Base-by-base conservation (phyloP, 2,329 filamentous ascomycete genomes). In the Sclerotinia trifoliorum region DNA sequence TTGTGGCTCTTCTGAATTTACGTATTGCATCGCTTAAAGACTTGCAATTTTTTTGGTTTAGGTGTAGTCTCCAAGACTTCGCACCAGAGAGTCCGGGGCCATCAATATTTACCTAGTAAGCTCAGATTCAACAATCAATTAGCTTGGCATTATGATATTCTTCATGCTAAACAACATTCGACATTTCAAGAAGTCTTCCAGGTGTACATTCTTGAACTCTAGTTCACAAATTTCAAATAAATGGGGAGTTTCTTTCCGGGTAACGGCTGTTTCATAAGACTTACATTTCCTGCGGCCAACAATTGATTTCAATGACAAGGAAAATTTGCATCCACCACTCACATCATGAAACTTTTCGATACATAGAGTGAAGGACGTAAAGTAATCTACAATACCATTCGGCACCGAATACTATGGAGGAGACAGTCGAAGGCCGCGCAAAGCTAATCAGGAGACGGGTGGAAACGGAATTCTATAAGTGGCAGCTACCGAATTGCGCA, bases 311-410 rank as follows among this genome's bases (percentile, higher is more conserved):
- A 32, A 42, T 42, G 39, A 42, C 39, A 42, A 42, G 39, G 39
- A 42, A 42, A 42, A 42, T 15, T 35, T 35, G 52, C 29, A 35
- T 35, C 10, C 51, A 54, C 52, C 32, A 55, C 29, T 19, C 29
- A 13, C 21, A 55, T 55, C 19, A 32, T 55, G 52, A 55, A 55
- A 55, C 52, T 35, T 35, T 55, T 55, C 52, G 29, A 55, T 35
- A 55, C 52, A 8, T 32, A 35, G 52, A 35, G 29, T 21, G 52
- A n/a, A 13, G 32, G 52, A 32, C 26, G 21, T 35, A 13, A 55
- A 55, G 29, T 35, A 35, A 35, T 35, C 35, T 10, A 35, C 52
- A 55, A 55, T 4, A 55, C n/a, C 29, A 55, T 35, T 55, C 29
- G 29, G 19, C 17, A 15, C 54, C 32, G 29, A 13, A 10, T n/a